These are phyloP conservation scores for Mortierella sp. DNA, from an alignment of 371 early-diverging fungal species.

Conservation along the genomic window DNA sequence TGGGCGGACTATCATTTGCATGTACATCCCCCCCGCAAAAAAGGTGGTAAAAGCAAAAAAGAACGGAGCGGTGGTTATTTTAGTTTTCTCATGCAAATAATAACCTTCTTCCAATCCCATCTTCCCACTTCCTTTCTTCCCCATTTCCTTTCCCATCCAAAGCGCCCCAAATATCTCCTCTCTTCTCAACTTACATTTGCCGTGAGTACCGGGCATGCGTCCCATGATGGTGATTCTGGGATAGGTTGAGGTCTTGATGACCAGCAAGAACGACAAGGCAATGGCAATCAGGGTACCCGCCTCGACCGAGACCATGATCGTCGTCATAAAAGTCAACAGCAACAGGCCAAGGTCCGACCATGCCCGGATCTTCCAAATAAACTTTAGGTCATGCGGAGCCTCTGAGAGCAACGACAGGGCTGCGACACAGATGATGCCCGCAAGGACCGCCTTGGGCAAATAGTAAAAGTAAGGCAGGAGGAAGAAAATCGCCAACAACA, in stretches of 20 bases:
- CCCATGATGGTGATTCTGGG: slow-evolving; percentile 84
- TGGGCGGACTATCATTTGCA: slow-evolving; percentile 53
- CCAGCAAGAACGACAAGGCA: slow-evolving; percentile 84
- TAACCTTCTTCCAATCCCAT: not conserved
- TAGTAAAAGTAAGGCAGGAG: slow-evolving; percentile 86
- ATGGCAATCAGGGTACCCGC: slow-evolving; percentile 92
- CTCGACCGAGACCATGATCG: slow-evolving; percentile 88
- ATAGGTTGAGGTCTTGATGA: slow-evolving; percentile 90
- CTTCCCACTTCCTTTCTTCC: too few species aligned
- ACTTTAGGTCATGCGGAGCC: slow-evolving; percentile 81
- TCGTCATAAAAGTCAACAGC: slow-evolving; percentile 82
- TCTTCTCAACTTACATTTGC: slow-evolving; percentile 42
- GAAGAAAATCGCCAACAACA: slow-evolving; percentile 80
- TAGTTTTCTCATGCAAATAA: not conserved
- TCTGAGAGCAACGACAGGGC: slow-evolving; percentile 84
- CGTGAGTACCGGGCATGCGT: slow-evolving; percentile 44
- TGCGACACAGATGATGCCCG: slow-evolving; percentile 88
- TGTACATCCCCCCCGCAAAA: slow-evolving; percentile 16
- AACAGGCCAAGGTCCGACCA: slow-evolving; percentile 88
- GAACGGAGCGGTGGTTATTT: too few species aligned
- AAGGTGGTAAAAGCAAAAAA: slow-evolving; percentile 1
- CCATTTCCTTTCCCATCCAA: not conserved
- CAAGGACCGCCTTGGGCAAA: slow-evolving; percentile 87
- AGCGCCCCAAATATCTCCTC: not conserved
- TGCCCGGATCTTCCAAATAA: slow-evolving; percentile 84